Evolutionary conservation across 176 grass and related monocot genomes (phyloP).

Genomic region (Musa acuminata): DNA sequence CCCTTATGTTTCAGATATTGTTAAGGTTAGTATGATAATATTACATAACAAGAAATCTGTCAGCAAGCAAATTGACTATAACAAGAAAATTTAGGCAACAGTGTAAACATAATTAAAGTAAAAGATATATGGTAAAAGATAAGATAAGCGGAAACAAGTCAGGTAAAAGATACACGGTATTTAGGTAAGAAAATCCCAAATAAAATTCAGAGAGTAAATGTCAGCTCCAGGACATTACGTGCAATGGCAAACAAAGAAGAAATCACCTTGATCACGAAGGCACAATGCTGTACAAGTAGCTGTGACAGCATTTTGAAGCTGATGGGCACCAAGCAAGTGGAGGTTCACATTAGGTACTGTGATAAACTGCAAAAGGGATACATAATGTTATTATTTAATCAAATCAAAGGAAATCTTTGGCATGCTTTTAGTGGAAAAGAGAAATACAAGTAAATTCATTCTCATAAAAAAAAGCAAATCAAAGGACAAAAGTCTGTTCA

Average conservation of each 20-base stretch:
- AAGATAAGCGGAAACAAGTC: too few relatives aligned
- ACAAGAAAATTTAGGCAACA: too few relatives aligned
- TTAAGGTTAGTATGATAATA: neutral
- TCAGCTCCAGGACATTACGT: too few relatives aligned
- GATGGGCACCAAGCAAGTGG: conserved; percentile 60
- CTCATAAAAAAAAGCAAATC: neutral
- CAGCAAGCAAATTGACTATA: too few relatives aligned
- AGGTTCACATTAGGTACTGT: conserved; percentile 53
- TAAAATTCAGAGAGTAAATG: too few relatives aligned
- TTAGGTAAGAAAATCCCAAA: too few relatives aligned
- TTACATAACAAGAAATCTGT: too few relatives aligned
- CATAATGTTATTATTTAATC: neutral
- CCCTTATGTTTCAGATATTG: conserved; percentile 28
- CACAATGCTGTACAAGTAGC: conserved; percentile 54
- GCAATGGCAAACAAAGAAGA: conserved; percentile 2
- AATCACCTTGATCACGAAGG: conserved; percentile 56
- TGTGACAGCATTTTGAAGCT: conserved; percentile 57
- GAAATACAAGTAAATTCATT: conserved; percentile 1
- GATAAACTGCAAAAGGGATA: conserved; percentile 34
- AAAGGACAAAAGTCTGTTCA: neutral
- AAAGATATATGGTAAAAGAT: too few relatives aligned
- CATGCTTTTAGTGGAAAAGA: neutral
- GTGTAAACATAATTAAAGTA: too few relatives aligned
- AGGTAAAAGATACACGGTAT: too few relatives aligned
- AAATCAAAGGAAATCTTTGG: neutral